A percentile compares a stretch with the other conserved stretches of the same genome.
Conservation (phyloP, 2,329 filamentous ascomycete genomes). For the Apiospora koreana region DNA sequence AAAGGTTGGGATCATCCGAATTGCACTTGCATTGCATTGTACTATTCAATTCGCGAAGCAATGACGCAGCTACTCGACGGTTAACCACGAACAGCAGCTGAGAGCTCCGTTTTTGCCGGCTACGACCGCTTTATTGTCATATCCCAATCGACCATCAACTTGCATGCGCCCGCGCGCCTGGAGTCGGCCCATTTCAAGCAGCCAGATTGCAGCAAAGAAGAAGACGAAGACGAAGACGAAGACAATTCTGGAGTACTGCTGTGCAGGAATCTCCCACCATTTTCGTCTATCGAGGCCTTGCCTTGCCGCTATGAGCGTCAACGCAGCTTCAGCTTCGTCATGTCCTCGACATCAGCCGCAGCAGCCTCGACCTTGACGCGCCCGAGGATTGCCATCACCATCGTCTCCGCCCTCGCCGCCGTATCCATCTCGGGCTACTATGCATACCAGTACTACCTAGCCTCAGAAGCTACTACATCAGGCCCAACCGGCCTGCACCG, state of each 20-base stretch:
- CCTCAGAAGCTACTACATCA: constrained; percentile 14
- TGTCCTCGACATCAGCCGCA: constrained; percentile 47
- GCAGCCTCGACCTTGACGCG: constrained; percentile 57
- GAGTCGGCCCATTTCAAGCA: neutral
- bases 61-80: neutral
- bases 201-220: constrained; percentile 2
- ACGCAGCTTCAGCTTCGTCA: constrained; percentile 28
- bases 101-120: constrained; percentile 1
- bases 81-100: neutral
- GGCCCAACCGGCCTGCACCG: constrained; percentile 53
- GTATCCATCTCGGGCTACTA: constrained; percentile 58
- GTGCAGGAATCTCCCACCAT: neutral
- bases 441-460: constrained; percentile 26
- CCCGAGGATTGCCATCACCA: constrained; percentile 55
- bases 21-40: neutral
- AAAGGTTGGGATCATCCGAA: neutral
- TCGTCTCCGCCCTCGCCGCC: constrained; percentile 57
- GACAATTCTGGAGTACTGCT: constrained; percentile 1
- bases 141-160: neutral
- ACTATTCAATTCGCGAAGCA: no score
- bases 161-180: neutral
- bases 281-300: neutral
- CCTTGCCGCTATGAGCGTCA: constrained; percentile 29
- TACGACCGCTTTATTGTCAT: neutral
- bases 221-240: no score